Percentiles rank a stretch among this genome's conserved stretches.
These are phyloP conservation scores for Neurospora discreta DNA, from an alignment of 495 filamentous ascomycete genomes.

Conservation along the genomic window DNA sequence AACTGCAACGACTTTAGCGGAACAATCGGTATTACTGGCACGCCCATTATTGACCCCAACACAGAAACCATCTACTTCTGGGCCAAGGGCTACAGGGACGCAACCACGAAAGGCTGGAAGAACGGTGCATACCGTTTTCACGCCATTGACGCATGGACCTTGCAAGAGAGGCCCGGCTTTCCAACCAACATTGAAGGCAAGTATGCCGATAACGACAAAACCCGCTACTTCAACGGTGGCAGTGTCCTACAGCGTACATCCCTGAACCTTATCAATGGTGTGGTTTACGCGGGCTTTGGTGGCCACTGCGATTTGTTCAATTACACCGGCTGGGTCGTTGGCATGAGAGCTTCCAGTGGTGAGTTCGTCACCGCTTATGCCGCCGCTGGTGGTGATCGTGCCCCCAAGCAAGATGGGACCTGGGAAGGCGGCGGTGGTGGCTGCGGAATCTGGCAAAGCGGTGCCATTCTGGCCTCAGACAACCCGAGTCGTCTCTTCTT, in stretches of 20 bases:
- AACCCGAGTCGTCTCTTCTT: constrained; percentile 12
- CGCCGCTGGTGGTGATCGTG: constrained; percentile 3
- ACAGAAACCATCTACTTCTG: constrained; percentile 31
- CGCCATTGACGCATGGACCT: constrained; percentile 23
- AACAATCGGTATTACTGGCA: constrained; percentile 27
- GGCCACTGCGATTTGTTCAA: constrained; percentile 24
- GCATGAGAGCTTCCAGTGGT: constrained; percentile 12
- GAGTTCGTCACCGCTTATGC: constrained; percentile 5
- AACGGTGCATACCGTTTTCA: constrained; percentile 21
- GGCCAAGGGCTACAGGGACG: constrained; percentile 27
- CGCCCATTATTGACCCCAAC: constrained; percentile 23
- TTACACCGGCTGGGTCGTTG: constrained; percentile 21
- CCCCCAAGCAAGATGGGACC: constrained; percentile 13
- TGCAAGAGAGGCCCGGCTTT: constrained; percentile 22
- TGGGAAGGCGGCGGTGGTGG: constrained; percentile 13
- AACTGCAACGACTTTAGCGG: constrained; percentile 11
- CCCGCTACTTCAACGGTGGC: constrained; percentile 25
- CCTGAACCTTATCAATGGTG: constrained; percentile 22
- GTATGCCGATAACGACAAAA: constrained; percentile 21
- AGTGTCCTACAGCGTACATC: constrained; percentile 25
- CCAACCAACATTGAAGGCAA: constrained; percentile 20
- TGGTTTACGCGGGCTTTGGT: constrained; percentile 29
- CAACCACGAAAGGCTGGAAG: constrained; percentile 20
- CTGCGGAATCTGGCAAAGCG: constrained; percentile 11
- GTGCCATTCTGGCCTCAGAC: constrained; percentile 12